phyloP scores from a whole-genome alignment of 192 early-diverging fungal species.

The Linnemannia exigua region DNA sequence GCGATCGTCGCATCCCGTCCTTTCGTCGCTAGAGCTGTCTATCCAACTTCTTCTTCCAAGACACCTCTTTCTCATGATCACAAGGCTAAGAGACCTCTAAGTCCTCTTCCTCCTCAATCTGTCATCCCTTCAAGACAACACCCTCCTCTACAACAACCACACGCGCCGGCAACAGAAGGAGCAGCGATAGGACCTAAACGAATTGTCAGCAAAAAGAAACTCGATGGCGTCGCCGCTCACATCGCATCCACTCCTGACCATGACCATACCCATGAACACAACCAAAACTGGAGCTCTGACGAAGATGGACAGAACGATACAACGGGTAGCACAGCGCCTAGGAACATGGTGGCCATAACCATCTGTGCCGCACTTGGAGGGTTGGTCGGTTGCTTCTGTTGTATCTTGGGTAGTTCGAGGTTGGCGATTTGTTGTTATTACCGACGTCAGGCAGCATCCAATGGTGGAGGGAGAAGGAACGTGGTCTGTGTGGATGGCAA shows the following conservation, averaged over 20 bases:
- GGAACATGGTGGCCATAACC: neutral
- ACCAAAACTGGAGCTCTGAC: neutral
- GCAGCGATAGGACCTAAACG: neutral
- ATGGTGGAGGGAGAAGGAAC: neutral
- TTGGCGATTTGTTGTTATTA: slow-evolving; percentile 13
- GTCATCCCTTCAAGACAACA: neutral
- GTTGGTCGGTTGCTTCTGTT: slow-evolving; percentile 7
- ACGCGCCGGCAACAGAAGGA: neutral
- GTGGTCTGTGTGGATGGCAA: slow-evolving; percentile 6
- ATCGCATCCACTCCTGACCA: neutral
- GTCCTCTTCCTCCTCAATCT: slow-evolving; percentile 12
- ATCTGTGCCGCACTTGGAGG: slow-evolving; percentile 12
- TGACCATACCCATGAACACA: neutral
- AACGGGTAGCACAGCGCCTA: neutral
- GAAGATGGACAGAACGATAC: neutral
- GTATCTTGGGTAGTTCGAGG: slow-evolving; percentile 22
- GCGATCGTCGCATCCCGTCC: neutral
- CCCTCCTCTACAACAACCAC: neutral
- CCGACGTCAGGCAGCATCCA: neutral
- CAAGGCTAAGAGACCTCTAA: neutral
- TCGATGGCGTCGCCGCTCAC: neutral
- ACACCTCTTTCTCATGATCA: neutral
- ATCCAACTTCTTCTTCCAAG: neutral
- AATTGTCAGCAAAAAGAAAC: neutral
- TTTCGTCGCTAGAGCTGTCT: neutral